Conservation (phyloP, 2,329 filamentous ascomycete genomes). For the Penicillium sp. region DNA sequence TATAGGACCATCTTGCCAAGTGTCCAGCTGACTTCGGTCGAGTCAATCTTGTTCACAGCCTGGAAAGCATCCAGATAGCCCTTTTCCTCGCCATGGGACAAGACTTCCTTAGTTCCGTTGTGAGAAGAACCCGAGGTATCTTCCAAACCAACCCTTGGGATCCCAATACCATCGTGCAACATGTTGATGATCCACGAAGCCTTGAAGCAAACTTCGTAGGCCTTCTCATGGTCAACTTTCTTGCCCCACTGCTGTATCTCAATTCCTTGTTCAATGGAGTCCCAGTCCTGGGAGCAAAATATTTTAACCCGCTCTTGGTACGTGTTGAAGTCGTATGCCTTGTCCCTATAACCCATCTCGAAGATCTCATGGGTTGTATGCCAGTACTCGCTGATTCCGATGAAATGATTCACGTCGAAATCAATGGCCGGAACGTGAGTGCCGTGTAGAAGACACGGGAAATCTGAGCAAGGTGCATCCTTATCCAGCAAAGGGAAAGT, state of each 20-base stretch:
- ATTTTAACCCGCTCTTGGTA: slow-evolving; percentile 83
- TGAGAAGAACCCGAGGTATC: slow-evolving; percentile 53
- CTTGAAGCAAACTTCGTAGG: slow-evolving; percentile 92
- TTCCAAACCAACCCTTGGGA: slow-evolving; percentile 82
- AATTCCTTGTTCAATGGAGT: slow-evolving; percentile 68
- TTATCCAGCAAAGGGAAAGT: slow-evolving; percentile 89
- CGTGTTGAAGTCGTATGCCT: slow-evolving; percentile 83
- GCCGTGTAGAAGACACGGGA: slow-evolving; percentile 86
- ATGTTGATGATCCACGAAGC: slow-evolving; percentile 97
- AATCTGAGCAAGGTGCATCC: slow-evolving; percentile 77
- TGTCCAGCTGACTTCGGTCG: slow-evolving; percentile 94
- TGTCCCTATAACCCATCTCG: slow-evolving; percentile 70
- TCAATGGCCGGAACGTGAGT: slow-evolving; percentile 94
- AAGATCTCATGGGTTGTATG: slow-evolving; percentile 97
- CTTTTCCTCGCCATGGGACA: slow-evolving; percentile 69
- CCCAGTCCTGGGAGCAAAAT: slow-evolving; percentile 85
- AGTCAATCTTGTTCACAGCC: slow-evolving; percentile 87
- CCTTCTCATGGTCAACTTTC: slow-evolving; percentile 71
- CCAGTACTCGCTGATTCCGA: slow-evolving; percentile 98
- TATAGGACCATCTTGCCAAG: slow-evolving; percentile 96
- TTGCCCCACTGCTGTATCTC: slow-evolving; percentile 69
- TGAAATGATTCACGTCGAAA: slow-evolving; percentile 95
- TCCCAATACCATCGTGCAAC: slow-evolving; percentile 90
- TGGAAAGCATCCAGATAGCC: slow-evolving; percentile 85
- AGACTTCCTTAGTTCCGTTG: slow-evolving; percentile 72